Evolutionary conservation across 2,329 filamentous ascomycete species (phyloP).

Genomic region (Pseudogymnoascus sp.): DNA sequence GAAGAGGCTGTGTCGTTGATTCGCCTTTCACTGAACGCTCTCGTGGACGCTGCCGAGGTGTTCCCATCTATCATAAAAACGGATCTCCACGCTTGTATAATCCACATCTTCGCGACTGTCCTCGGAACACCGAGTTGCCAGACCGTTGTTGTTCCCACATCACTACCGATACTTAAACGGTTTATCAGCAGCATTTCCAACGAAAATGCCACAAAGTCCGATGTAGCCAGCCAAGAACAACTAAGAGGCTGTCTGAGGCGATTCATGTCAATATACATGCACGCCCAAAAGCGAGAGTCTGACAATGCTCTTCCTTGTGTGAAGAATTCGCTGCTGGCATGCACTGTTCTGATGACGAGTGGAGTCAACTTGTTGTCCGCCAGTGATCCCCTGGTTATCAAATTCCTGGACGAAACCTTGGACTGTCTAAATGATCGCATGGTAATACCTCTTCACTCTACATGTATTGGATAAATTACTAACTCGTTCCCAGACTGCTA

Average conservation of each 20-base stretch:
- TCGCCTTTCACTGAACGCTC: conserved; percentile 69
- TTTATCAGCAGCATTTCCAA: conserved; percentile 71
- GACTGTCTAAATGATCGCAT: conserved; percentile 76
- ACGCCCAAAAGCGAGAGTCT: conserved; percentile 64
- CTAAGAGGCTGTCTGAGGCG: conserved; percentile 74
- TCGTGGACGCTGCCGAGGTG: conserved; percentile 90
- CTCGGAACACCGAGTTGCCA: conserved; percentile 83
- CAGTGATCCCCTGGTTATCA: conserved; percentile 63
- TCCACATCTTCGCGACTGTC: conserved; percentile 93
- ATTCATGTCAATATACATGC: conserved; percentile 70
- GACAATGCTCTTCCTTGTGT: conserved; percentile 78
- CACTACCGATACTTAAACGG: conserved; percentile 82
- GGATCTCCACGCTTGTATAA: conserved; percentile 89
- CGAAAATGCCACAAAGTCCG: conserved; percentile 36
- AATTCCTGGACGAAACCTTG: conserved; percentile 70
- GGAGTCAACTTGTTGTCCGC: conserved; percentile 65
- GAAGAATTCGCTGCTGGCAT: conserved; percentile 83
- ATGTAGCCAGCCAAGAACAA: conserved; percentile 43
- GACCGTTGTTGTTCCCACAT: conserved; percentile 77
- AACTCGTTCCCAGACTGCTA: conserved; percentile 52
- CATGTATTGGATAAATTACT: conserved; percentile 14
- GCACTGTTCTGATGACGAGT: conserved; percentile 80
- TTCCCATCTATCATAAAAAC: conserved; percentile 96
- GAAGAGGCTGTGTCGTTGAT: conserved; percentile 81
- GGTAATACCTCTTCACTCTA: conserved; percentile 35